Conservation (phyloP, 306 rosid genomes). For the Corylus heterophylla region DNA sequence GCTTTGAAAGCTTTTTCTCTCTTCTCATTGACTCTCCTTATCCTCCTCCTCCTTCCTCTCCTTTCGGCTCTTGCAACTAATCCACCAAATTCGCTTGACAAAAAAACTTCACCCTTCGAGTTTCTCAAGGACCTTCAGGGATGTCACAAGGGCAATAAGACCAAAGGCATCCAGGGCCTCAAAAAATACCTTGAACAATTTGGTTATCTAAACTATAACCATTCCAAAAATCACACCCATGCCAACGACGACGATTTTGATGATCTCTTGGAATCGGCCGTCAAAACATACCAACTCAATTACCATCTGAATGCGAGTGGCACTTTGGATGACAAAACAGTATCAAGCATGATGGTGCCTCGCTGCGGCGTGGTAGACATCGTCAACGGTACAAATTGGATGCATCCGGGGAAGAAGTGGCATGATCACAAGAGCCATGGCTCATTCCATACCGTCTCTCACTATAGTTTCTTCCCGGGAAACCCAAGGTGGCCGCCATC, state of each 20-base stretch:
- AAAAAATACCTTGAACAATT: background rate
- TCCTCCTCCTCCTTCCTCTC: background rate
- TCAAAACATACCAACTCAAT: background rate
- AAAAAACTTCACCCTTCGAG: background rate
- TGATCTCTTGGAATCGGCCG: background rate
- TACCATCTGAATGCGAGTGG: background rate
- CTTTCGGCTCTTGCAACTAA: background rate
- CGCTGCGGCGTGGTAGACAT: slow-evolving; percentile 1
- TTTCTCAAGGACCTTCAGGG: background rate
- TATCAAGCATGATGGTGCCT: background rate
- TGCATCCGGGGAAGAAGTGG: background rate
- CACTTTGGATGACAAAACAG: background rate
- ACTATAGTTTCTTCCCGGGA: background rate
- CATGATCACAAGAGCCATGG: background rate
- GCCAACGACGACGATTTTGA: background rate
- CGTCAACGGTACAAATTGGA: background rate
- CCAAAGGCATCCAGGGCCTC: background rate
- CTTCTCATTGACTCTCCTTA: background rate
- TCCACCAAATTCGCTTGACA: background rate
- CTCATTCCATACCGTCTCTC: background rate
- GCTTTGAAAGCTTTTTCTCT: background rate
- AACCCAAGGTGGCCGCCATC: background rate
- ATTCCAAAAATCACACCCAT: background rate
- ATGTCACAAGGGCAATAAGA: background rate
- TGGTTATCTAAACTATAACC: background rate